These are phyloP conservation scores for Starmerella apis DNA, from an alignment of 805 yeast species.

Conservation along the genomic window DNA sequence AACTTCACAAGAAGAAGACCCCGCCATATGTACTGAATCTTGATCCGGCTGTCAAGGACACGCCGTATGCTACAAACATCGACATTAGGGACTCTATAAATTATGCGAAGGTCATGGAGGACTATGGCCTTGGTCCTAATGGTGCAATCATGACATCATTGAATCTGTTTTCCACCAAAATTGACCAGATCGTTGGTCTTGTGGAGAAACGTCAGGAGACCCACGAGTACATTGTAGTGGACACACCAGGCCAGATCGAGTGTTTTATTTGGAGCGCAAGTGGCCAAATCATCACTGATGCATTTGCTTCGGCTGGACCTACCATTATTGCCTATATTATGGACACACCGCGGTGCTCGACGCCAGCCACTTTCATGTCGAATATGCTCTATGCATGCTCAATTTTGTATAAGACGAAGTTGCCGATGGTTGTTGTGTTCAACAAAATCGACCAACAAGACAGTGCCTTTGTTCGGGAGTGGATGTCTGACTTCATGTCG, in stretches of 20 bases:
- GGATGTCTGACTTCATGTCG: slow-evolving; percentile 95
- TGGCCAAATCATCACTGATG: slow-evolving; percentile 91
- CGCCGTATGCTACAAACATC: slow-evolving; percentile 90
- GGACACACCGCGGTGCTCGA: slow-evolving; percentile 88
- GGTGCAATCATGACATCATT: slow-evolving; percentile 96
- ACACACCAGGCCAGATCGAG: slow-evolving; percentile 98
- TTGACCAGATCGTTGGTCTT: slow-evolving; percentile 82
- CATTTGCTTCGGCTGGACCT: slow-evolving; percentile 91
- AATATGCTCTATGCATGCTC: slow-evolving; percentile 98
- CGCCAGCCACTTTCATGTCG: slow-evolving; percentile 95
- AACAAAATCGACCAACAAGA: slow-evolving; percentile 85
- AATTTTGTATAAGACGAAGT: slow-evolving; percentile 83
- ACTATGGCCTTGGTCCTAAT: slow-evolving; percentile 86
- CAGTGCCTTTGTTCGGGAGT: slow-evolving; percentile 79
- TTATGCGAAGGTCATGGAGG: slow-evolving; percentile 92
- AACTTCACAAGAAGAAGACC: slow-evolving; percentile 49
- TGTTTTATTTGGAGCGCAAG: slow-evolving; percentile 98
- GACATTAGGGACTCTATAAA: slow-evolving; percentile 95
- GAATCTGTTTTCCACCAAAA: slow-evolving; percentile 84
- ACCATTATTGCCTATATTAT: slow-evolving; percentile 92
- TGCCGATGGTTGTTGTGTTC: slow-evolving; percentile 94
- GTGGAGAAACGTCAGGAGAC: slow-evolving; percentile 61
- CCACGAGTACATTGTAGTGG: slow-evolving; percentile 66
- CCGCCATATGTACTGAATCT: slow-evolving; percentile 88
- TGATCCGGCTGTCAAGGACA: slow-evolving; percentile 90